Percentiles rank a stretch among this genome's conserved stretches.
phyloP scores from a whole-genome alignment of 176 grass and related monocot species.

The Avena sativa region DNA sequence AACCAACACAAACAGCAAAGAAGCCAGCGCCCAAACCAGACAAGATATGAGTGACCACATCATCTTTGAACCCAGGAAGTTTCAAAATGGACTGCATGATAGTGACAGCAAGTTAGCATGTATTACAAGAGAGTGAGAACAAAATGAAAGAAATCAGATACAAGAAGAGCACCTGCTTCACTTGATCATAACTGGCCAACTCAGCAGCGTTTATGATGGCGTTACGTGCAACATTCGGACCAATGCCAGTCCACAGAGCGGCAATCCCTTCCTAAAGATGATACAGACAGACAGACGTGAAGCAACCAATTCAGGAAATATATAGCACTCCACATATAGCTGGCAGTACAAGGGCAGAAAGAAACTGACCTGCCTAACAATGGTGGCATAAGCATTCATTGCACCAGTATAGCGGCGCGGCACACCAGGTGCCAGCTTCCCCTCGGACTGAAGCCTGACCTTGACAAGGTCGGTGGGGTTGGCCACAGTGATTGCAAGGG shows the following conservation, averaged over 20 bases:
- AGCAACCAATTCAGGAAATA: not conserved
- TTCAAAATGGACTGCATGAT: slow-evolving; percentile 78
- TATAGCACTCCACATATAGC: not conserved
- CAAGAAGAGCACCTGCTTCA: slow-evolving; percentile 65
- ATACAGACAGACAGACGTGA: not conserved
- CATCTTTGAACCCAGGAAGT: slow-evolving; percentile 93
- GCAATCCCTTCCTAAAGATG: slow-evolving; percentile 74
- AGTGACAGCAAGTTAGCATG: not conserved
- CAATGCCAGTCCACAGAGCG: slow-evolving; percentile 76
- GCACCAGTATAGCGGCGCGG: slow-evolving; percentile 77
- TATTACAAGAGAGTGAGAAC: slow-evolving; percentile 6
- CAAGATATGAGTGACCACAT: slow-evolving; percentile 84
- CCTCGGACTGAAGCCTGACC: slow-evolving; percentile 89
- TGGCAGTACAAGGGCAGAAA: not conserved
- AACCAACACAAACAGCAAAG: slow-evolving; percentile 96
- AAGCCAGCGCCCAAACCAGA: slow-evolving; percentile 90
- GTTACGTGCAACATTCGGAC: slow-evolving; percentile 85
- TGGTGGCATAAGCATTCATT: slow-evolving; percentile 81
- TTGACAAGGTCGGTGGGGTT: slow-evolving; percentile 99
- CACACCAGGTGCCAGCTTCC: slow-evolving; percentile 75
- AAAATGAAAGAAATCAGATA: not conserved
- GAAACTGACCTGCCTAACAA: slow-evolving; percentile 61
- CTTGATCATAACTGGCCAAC: slow-evolving; percentile 96
- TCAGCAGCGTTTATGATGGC: slow-evolving; percentile 95
- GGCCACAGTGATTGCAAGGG: slow-evolving; percentile 80